Evolutionary conservation across 106 monocot species (phyloP).

Genomic region (Phalaenopsis equestris): DNA sequence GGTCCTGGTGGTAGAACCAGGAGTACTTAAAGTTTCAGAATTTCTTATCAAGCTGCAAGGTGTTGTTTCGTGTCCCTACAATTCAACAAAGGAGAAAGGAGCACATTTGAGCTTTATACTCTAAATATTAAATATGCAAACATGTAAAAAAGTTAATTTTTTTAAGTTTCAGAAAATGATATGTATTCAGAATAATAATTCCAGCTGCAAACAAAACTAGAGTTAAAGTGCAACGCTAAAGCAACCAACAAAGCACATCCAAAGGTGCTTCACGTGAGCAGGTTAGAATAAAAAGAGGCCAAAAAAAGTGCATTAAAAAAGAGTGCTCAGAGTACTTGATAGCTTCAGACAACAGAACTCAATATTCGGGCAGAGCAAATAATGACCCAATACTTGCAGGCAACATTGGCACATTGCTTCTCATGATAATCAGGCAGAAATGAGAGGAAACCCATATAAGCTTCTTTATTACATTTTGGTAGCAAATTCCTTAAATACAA

Average conservation of each 20-base stretch:
- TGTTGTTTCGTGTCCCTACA: conserved; percentile 78
- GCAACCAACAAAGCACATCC: neutral
- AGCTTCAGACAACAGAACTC: neutral
- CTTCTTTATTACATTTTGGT: neutral
- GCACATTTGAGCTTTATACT: neutral
- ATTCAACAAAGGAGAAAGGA: conserved; percentile 3
- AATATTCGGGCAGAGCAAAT: neutral
- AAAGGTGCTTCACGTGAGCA: neutral
- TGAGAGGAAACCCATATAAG: neutral
- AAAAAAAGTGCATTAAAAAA: neutral
- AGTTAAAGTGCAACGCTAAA: neutral
- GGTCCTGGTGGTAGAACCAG: conserved; percentile 54
- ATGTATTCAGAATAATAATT: neutral
- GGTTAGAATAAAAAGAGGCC: neutral
- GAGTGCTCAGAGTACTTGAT: neutral
- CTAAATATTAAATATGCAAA: conserved; percentile 10
- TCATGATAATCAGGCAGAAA: neutral
- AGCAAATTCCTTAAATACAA: neutral
- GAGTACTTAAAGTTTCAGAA: conserved; percentile 39
- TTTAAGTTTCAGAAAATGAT: neutral
- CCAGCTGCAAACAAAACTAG: neutral
- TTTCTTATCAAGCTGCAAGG: conserved; percentile 64
- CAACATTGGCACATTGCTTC: neutral
- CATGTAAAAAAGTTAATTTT: neutral
- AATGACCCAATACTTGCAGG: neutral